Conservation (phyloP, 2,329 filamentous ascomycete species). For the Fusarium haematococcum region DNA sequence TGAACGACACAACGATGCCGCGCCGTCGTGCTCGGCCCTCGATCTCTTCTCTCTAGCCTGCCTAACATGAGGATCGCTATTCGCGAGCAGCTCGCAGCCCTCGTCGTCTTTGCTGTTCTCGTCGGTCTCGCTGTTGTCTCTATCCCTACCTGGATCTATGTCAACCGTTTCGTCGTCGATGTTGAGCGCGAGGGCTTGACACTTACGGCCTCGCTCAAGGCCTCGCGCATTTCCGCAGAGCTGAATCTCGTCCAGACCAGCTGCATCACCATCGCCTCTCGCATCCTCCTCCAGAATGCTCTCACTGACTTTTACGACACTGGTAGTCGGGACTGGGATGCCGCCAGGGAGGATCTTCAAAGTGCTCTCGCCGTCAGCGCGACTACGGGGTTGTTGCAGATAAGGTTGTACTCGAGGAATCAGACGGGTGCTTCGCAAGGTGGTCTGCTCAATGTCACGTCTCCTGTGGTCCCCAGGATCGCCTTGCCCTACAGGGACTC, state of each 20-base stretch:
- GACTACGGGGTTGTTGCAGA: constrained; percentile 73
- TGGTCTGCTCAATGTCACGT: constrained; percentile 75
- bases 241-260: constrained; percentile 83
- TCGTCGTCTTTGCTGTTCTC: constrained; percentile 82
- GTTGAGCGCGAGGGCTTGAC: constrained; percentile 72
- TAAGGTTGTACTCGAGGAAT: constrained; percentile 78
- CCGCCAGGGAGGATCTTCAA: constrained; percentile 72
- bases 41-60: constrained; percentile 39
- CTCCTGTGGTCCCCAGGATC: constrained; percentile 60
- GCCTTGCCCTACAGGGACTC: constrained; percentile 70
- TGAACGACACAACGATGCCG: constrained; percentile 43
- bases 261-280: constrained; percentile 77
- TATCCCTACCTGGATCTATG: constrained; percentile 77
- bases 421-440: constrained; percentile 62
- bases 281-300: constrained; percentile 68
- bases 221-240: constrained; percentile 82
- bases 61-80: constrained; percentile 84
- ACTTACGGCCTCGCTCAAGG: constrained; percentile 87
- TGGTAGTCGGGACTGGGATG: constrained; percentile 66
- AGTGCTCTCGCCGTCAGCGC: constrained; percentile 75
- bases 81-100: constrained; percentile 83
- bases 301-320: constrained; percentile 65
- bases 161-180: constrained; percentile 64
- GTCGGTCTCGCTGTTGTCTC: constrained; percentile 82
- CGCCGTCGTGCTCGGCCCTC: constrained; percentile 36